Conservation (phyloP, 78 protist genomes). For the Protostelium mycophagum region DNA sequence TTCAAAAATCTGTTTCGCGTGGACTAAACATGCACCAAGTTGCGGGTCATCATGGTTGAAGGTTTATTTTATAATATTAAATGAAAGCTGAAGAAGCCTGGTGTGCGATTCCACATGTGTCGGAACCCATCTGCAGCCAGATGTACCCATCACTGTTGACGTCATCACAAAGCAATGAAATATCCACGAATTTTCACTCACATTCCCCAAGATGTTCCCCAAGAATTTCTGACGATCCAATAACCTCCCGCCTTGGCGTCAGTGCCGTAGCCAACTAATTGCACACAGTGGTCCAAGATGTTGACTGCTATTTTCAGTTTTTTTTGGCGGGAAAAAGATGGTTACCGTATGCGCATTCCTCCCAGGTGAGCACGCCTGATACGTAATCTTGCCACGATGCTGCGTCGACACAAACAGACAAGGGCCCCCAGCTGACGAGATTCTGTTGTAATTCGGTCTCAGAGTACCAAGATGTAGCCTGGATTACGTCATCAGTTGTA, state of each 20-base stretch:
- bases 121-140: constrained; percentile 27
- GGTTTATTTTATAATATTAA: neutral
- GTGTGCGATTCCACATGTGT: constrained; percentile 70
- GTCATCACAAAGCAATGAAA: constrained; percentile 4
- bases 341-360: constrained; percentile 7
- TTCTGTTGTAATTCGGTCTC: constrained; percentile 22
- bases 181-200: neutral
- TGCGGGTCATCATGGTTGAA: too few species aligned
- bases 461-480: constrained; percentile 18
- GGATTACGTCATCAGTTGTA: neutral
- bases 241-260: constrained; percentile 28
- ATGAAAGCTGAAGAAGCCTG: constrained; percentile 38
- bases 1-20: too few species aligned
- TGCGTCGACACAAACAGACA: constrained; percentile 72
- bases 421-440: constrained; percentile 45
- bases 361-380: constrained; percentile 36
- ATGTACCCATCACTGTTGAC: constrained; percentile 62
- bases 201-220: constrained; percentile 46
- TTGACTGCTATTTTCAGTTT: neutral
- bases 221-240: constrained; percentile 65
- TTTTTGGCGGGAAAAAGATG: constrained; percentile 3
- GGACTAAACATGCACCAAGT: too few species aligned
- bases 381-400: constrained; percentile 48
- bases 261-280: constrained; percentile 48
- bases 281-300: constrained; percentile 64